phyloP scores from a whole-genome alignment of 192 early-diverging fungal species.

The Gamsiella multidivaricata region DNA sequence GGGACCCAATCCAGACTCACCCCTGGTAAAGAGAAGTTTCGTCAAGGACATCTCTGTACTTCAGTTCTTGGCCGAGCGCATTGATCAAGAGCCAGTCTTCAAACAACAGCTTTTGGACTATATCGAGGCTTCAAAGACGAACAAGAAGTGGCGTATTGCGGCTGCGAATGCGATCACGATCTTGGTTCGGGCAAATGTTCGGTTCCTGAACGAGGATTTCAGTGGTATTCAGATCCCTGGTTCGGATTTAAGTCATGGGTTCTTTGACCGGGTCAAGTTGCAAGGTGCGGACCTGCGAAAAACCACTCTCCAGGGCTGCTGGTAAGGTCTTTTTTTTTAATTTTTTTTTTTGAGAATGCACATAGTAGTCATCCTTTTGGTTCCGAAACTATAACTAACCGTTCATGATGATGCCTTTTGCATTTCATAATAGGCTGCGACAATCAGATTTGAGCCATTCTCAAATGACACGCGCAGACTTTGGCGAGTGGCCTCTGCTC shows the following conservation, averaged over 20 bases:
- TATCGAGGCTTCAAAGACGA: slow-evolving; percentile 11
- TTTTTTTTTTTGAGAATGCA: background rate
- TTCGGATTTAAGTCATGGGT: slow-evolving; percentile 2
- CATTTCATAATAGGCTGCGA: background rate
- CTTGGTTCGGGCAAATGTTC: slow-evolving; percentile 11
- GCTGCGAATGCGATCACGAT: slow-evolving; percentile 32
- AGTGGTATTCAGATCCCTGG: background rate
- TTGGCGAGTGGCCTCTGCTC: background rate
- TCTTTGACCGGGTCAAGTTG: slow-evolving; percentile 1
- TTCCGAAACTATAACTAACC: background rate
- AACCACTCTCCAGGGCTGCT: background rate
- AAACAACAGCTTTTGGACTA: background rate
- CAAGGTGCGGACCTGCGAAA: slow-evolving; percentile 9
- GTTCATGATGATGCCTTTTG: background rate
- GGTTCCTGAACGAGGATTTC: background rate
- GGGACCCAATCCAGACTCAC: background rate
- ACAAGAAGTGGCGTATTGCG: slow-evolving; percentile 12
- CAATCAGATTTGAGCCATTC: background rate
- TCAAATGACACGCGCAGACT: background rate
- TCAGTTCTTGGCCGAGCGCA: slow-evolving; percentile 14
- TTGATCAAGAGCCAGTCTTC: background rate
- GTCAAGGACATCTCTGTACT: slow-evolving; percentile 10
- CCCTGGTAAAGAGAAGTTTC: background rate
- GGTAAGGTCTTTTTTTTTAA: background rate
- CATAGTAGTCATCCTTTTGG: background rate